Evolutionary conservation across 1,284 basidiomycete genomes (phyloP).

Genomic region (Fistulinella cinereoalba): DNA sequence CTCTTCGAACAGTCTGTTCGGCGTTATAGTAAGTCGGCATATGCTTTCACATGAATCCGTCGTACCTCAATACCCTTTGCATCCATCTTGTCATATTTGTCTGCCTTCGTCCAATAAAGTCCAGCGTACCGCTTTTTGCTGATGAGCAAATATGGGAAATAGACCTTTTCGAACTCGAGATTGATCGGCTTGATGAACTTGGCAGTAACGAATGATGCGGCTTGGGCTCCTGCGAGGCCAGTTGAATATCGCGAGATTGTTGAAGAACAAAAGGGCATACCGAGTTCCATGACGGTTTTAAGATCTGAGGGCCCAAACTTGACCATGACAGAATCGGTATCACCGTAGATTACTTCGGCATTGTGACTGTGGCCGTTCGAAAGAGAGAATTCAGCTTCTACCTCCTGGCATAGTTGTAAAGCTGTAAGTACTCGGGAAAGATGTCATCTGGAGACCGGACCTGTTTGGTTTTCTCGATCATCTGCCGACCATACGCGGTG

Average conservation of each 20-base stretch:
- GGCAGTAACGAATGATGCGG: conserved; percentile 87
- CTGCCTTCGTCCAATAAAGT: conserved; percentile 90
- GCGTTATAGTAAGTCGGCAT: background rate
- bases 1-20: conserved; percentile 87
- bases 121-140: conserved; percentile 98
- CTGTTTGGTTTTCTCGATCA: conserved; percentile 95
- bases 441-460: conserved; percentile 38
- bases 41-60: background rate
- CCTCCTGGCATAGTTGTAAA: conserved; percentile 52
- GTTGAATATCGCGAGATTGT: background rate
- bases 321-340: conserved; percentile 98
- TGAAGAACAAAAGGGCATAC: conserved; percentile 40
- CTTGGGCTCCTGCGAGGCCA: conserved; percentile 72
- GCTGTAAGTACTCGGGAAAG: background rate
- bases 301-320: conserved; percentile 89
- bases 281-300: conserved; percentile 81
- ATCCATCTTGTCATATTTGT: conserved; percentile 98
- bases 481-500: conserved; percentile 92
- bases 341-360: conserved; percentile 93
- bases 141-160: conserved; percentile 94
- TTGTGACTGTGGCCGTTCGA: conserved; percentile 85
- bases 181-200: conserved; percentile 96
- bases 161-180: conserved; percentile 97
- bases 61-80: conserved; percentile 95
- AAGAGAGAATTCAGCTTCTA: conserved; percentile 83